phyloP scores from a whole-genome alignment of 2,329 filamentous ascomycete species.

The Fusarium aywerte region DNA sequence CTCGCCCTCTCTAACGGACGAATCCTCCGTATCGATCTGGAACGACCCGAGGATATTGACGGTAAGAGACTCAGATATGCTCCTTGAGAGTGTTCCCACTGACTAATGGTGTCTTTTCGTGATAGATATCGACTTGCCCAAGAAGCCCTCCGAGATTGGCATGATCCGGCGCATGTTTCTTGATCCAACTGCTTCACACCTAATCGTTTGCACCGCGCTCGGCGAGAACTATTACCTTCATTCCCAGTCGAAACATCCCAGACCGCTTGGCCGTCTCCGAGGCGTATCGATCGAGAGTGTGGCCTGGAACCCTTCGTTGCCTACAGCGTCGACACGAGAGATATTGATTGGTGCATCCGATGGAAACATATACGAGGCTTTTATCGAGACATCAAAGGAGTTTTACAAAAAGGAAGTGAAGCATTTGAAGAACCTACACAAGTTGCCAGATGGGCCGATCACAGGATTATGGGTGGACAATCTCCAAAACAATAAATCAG shows the following conservation, averaged over 20 bases:
- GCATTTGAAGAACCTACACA: slow-evolving; percentile 86
- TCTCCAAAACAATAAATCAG: slow-evolving; percentile 73
- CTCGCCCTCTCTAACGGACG: slow-evolving; percentile 91
- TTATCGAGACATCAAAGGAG: slow-evolving; percentile 92
- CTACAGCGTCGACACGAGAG: slow-evolving; percentile 93
- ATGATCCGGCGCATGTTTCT: slow-evolving; percentile 97
- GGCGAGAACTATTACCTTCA: slow-evolving; percentile 99
- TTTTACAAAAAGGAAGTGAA: slow-evolving; percentile 96
- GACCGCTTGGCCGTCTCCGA: slow-evolving; percentile 82
- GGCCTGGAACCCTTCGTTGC: slow-evolving; percentile 93
- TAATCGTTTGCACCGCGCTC: slow-evolving; percentile 88
- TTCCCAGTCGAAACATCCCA: slow-evolving; percentile 89
- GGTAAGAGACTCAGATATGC: slow-evolving; percentile 58
- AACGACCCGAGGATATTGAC: slow-evolving; percentile 95
- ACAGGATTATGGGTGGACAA: slow-evolving; percentile 87
- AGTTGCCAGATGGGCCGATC: slow-evolving; percentile 82
- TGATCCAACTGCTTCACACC: slow-evolving; percentile 93
- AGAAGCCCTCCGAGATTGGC: slow-evolving; percentile 89
- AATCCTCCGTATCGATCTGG: slow-evolving; percentile 92
- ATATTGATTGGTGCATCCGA: slow-evolving; percentile 93
- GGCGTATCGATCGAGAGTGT: slow-evolving; percentile 89
- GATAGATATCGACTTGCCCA: slow-evolving; percentile 94
- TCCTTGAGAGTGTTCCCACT: background rate
- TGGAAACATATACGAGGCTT: slow-evolving; percentile 93
- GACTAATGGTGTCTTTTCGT: slow-evolving; percentile 16